A percentile compares a stretch with the other conserved stretches of the same genome.
Evolutionary conservation across 805 yeast species (phyloP).

Genomic region (Brettanomyces naardenensis): DNA sequence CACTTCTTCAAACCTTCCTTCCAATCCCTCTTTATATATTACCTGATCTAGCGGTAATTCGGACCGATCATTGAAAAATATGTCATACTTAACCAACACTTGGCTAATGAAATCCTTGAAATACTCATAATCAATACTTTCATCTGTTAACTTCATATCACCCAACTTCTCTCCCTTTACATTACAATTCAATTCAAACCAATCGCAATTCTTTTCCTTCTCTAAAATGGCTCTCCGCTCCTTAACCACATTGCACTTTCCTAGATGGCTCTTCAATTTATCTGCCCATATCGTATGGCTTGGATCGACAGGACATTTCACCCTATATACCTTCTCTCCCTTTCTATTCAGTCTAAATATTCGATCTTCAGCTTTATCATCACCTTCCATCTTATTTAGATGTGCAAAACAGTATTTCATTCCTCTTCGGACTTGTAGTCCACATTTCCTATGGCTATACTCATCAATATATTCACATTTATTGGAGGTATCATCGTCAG

Average conservation of each 20-base stretch:
- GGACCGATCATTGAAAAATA: slow-evolving; percentile 5
- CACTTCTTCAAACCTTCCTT: slow-evolving; percentile 39
- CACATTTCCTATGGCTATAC: slow-evolving; percentile 50
- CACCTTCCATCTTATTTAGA: slow-evolving; percentile 10
- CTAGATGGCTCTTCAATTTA: slow-evolving; percentile 47
- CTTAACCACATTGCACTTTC: slow-evolving; percentile 47
- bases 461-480: slow-evolving; percentile 42
- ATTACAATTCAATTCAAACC: slow-evolving; percentile 48
- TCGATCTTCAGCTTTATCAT: slow-evolving; percentile 5
- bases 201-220: slow-evolving; percentile 22
- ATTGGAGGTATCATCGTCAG: slow-evolving; percentile 3
- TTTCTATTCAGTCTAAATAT: slow-evolving; percentile 15
- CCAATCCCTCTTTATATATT: slow-evolving; percentile 26
- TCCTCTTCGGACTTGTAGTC: slow-evolving; percentile 46
- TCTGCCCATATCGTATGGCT: slow-evolving; percentile 65
- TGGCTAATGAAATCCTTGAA: slow-evolving; percentile 16
- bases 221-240: slow-evolving; percentile 27
- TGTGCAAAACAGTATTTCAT: slow-evolving; percentile 60
- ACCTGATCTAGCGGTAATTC: slow-evolving; percentile 13
- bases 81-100: slow-evolving; percentile 9
- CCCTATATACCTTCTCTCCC: slow-evolving; percentile 31
- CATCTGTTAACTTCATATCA: not conserved
- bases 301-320: slow-evolving; percentile 73
- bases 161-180: slow-evolving; percentile 12
- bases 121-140: slow-evolving; percentile 13